Evolutionary conservation across 495 filamentous ascomycete species (phyloP).

Genomic region (Pyronema omphalodes): DNA sequence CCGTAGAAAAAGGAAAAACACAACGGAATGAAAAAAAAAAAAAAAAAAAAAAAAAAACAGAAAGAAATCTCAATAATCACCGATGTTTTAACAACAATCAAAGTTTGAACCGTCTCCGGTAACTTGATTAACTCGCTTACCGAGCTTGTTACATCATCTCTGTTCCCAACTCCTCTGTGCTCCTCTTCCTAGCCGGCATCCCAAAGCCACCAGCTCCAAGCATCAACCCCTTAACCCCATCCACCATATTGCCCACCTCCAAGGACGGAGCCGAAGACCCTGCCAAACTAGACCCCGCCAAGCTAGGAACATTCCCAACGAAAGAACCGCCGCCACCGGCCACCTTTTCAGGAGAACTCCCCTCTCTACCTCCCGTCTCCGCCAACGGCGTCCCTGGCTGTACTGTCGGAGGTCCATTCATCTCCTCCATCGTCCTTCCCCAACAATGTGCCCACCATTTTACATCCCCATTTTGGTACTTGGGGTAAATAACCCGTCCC

Average conservation of each 20-base stretch:
- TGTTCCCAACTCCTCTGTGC: conserved; percentile 18
- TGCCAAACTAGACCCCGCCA: conserved; percentile 4
- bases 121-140: background rate
- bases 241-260: conserved; percentile 6
- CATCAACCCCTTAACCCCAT: conserved; percentile 18
- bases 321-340: too few relatives aligned
- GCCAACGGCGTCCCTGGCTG: background rate
- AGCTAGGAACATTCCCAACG: too few relatives aligned
- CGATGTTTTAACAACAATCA: background rate
- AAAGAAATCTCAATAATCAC: background rate
- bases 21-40: background rate
- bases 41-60: conserved; percentile 2
- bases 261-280: conserved; percentile 6
- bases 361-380: background rate
- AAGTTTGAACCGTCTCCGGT: too few relatives aligned
- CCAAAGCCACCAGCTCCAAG: conserved; percentile 3
- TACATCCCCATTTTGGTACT: conserved; percentile 36
- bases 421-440: conserved; percentile 67
- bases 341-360: too few relatives aligned
- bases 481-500: conserved; percentile 72
- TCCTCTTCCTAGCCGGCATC: conserved; percentile 11
- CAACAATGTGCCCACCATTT: conserved; percentile 90
- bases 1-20: background rate
- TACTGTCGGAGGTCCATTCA: conserved; percentile 49
- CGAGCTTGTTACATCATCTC: conserved; percentile 24